A percentile compares a stretch with the other conserved stretches of the same genome.
Conservation (phyloP, 2,329 filamentous ascomycete species). For the Colletotrichum tabaci region DNA sequence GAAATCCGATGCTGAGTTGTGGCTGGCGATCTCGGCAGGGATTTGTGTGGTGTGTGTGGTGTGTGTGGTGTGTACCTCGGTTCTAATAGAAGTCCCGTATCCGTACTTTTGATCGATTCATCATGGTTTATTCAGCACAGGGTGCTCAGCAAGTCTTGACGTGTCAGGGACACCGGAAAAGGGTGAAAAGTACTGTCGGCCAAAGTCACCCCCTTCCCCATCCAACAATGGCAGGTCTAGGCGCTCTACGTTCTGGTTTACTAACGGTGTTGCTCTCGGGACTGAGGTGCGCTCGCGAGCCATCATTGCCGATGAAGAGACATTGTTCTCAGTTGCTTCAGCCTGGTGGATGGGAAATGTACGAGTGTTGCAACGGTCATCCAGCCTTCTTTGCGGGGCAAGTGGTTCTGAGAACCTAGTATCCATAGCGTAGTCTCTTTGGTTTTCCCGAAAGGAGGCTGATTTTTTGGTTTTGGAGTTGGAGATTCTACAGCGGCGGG, state of each 20-base stretch:
- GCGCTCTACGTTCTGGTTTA: constrained; percentile 13
- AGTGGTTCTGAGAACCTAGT: constrained; percentile 36
- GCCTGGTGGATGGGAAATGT: constrained; percentile 30
- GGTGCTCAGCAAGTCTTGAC: constrained; percentile 4
- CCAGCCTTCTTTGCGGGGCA: constrained; percentile 43
- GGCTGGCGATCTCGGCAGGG: constrained; percentile 43
- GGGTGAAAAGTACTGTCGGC: constrained; percentile 3
- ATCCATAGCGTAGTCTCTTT: constrained; percentile 9
- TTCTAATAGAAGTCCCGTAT: constrained; percentile 34
- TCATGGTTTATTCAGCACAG: constrained; percentile 32
- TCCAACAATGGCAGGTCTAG: constrained; percentile 36
- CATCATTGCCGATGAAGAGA: background rate
- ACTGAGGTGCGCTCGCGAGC: background rate
- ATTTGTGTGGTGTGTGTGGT: constrained; percentile 20
- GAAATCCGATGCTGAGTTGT: constrained; percentile 42
- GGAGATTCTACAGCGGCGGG: constrained; percentile 38
- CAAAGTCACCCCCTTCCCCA: background rate
- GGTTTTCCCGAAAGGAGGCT: constrained; percentile 32
- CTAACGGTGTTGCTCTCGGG: background rate
- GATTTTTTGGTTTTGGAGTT: constrained; percentile 26
- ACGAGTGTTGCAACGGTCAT: constrained; percentile 23
- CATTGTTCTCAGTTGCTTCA: background rate
- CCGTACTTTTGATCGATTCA: constrained; percentile 36
- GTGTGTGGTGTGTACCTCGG: constrained; percentile 28
- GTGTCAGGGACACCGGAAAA: constrained; percentile 16